A percentile compares a stretch with the other conserved stretches of the same genome.
Conservation (phyloP, 768 basidiomycete species). For the Lactarius tabidus region DNA sequence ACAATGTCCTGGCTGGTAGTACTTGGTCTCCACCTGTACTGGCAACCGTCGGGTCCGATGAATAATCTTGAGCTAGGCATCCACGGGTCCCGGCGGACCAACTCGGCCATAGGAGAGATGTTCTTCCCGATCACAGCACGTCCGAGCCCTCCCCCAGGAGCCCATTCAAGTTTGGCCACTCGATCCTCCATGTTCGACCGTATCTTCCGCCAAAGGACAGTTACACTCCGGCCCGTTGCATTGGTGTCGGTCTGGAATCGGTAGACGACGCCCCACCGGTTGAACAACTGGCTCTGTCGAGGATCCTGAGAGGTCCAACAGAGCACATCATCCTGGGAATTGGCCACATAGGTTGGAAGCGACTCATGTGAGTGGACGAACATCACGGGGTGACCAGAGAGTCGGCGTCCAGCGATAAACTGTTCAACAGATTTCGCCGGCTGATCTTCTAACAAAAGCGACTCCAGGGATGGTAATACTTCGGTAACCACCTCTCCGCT, state of each 20-base stretch:
- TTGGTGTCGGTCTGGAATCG: constrained; percentile 72
- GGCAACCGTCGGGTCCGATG: constrained; percentile 76
- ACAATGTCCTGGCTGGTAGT: constrained; percentile 49
- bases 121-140: constrained; percentile 85
- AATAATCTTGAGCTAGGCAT: constrained; percentile 53
- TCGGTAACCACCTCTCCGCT: neutral
- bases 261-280: constrained; percentile 65
- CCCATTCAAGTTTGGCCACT: constrained; percentile 86
- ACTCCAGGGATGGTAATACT: neutral
- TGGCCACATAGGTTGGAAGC: constrained; percentile 38
- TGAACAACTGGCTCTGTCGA: constrained; percentile 56
- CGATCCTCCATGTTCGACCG: constrained; percentile 83
- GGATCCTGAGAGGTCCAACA: constrained; percentile 88
- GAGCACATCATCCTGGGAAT: constrained; percentile 53
- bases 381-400: neutral
- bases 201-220: constrained; percentile 73
- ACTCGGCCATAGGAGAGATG: constrained; percentile 75
- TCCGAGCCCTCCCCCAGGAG: constrained; percentile 75
- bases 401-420: neutral
- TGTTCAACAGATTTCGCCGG: neutral
- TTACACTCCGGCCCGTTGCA: constrained; percentile 62
- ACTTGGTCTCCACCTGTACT: constrained; percentile 76
- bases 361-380: constrained; percentile 1
- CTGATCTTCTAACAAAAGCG: neutral
- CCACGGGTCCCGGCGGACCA: constrained; percentile 65